Percentiles rank a stretch among this genome's conserved stretches.
Conservation (phyloP, 2,329 filamentous ascomycete species). For the Zasmidium cellare region DNA sequence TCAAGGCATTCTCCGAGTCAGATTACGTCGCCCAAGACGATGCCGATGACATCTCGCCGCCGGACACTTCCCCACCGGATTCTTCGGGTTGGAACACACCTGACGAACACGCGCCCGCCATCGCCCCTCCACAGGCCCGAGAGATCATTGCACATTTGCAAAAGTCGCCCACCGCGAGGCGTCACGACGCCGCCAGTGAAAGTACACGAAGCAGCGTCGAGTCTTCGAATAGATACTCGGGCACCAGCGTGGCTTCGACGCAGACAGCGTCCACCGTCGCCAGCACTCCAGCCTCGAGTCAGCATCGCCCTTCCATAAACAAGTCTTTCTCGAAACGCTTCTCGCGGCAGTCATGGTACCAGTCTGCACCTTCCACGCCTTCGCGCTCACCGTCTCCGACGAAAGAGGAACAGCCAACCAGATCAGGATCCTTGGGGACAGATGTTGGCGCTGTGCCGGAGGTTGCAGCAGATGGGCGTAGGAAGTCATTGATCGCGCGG, state of each 20-base stretch:
- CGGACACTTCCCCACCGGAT: slow-evolving; percentile 38
- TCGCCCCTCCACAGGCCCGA: slow-evolving; percentile 28
- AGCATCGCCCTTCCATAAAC: slow-evolving; percentile 19
- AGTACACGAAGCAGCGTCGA: slow-evolving; percentile 26
- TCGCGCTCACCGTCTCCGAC: slow-evolving; percentile 36
- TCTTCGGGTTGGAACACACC: slow-evolving; percentile 49
- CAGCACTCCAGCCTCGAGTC: slow-evolving; percentile 23
- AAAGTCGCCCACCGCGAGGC: slow-evolving; percentile 26
- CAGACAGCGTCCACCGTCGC: slow-evolving; percentile 25
- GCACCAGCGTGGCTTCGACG: slow-evolving; percentile 25
- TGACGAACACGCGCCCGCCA: slow-evolving; percentile 36
- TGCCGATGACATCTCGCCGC: slow-evolving; percentile 31
- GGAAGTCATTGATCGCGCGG: slow-evolving; percentile 16
- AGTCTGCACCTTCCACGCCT: slow-evolving; percentile 26
- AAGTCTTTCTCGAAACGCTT: slow-evolving; percentile 29
- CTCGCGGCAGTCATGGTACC: slow-evolving; percentile 31
- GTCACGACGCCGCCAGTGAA: slow-evolving; percentile 22
- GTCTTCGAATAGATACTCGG: slow-evolving; percentile 19
- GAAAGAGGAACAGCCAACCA: slow-evolving; percentile 17
- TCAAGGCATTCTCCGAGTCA: slow-evolving; percentile 40
- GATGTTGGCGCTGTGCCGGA: not conserved
- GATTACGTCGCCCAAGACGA: slow-evolving; percentile 20
- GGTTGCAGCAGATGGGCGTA: slow-evolving; percentile 9
- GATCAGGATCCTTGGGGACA: slow-evolving; percentile 1
- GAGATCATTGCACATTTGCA: slow-evolving; percentile 33